Evolutionary conservation across 148 eudicot genomes (phyloP).

Genomic region (Rhododendron vialii): DNA sequence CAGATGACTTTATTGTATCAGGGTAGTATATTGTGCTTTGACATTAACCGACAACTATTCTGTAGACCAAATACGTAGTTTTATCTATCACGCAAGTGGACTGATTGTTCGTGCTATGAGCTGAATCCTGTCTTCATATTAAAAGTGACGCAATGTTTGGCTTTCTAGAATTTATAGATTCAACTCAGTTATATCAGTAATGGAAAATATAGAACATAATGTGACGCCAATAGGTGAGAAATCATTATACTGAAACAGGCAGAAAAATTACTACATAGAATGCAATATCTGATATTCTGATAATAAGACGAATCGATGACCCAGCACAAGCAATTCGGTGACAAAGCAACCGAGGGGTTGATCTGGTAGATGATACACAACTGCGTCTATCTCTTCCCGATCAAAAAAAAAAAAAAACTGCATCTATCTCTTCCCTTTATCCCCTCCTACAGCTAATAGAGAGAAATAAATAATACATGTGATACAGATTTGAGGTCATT

Average conservation of each 20-base stretch:
- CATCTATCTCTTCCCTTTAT: background rate
- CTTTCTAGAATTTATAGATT: background rate
- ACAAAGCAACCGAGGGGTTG: background rate
- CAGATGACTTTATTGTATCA: background rate
- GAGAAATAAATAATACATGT: background rate
- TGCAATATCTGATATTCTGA: background rate
- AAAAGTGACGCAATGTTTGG: background rate
- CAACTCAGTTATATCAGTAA: background rate
- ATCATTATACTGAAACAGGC: background rate
- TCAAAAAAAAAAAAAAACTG: background rate
- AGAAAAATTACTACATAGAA: background rate
- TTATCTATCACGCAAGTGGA: background rate
- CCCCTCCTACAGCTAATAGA: background rate
- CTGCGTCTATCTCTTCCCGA: background rate
- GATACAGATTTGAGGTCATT: background rate
- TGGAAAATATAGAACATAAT: background rate
- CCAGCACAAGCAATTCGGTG: background rate
- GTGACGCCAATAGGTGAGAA: background rate
- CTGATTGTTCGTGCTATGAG: background rate
- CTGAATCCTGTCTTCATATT: background rate
- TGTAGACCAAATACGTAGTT: background rate
- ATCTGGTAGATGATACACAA: background rate
- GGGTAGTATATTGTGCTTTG: background rate
- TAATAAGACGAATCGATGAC: background rate
- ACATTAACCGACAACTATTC: background rate